phyloP scores from a whole-genome alignment of 139 green algal genomes.

The Astrephomene gubernaculifera region DNA sequence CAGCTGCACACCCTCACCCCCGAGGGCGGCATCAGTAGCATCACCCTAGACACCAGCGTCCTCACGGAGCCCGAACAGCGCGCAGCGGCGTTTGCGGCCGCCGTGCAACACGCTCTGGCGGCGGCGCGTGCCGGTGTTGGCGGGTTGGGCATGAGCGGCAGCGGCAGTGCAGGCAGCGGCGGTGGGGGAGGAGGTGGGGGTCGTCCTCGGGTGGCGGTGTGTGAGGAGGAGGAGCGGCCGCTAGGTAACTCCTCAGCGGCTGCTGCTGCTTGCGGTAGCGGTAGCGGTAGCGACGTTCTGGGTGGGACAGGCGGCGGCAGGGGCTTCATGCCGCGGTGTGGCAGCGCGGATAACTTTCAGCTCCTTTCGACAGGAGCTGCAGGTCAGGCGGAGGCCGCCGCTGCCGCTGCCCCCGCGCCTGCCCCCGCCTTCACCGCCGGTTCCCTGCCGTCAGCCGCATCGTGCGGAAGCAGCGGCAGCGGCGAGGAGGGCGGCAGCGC shows the following conservation, averaged over 20 bases:
- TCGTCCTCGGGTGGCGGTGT: too few relatives aligned
- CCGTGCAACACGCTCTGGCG: conserved; percentile 34
- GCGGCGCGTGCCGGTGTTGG: not conserved
- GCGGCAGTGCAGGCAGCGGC: not conserved
- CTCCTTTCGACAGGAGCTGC: conserved; percentile 20
- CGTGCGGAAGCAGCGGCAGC: not conserved
- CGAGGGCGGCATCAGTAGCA: not conserved
- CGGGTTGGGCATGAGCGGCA: not conserved
- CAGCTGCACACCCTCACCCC: conserved; percentile 25
- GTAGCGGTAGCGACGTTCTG: not conserved
- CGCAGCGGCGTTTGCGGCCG: conserved; percentile 17
- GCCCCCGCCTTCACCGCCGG: too few relatives aligned
- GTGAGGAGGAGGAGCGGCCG: too few relatives aligned
- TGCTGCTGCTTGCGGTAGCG: not conserved
- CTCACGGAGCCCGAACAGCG: not conserved
- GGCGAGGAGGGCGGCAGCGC: conserved; percentile 9
- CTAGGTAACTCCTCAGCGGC: too few relatives aligned
- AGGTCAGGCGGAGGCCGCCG: conserved; percentile 18
- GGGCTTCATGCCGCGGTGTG: conserved; percentile 5
- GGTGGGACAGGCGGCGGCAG: not conserved
- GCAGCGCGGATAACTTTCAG: conserved; percentile 32
- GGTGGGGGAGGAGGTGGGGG: not conserved
- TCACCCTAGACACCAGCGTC: not conserved
- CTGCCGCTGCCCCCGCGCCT: too few relatives aligned
- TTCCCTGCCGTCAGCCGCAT: too few relatives aligned